A percentile compares a stretch with the other conserved stretches of the same genome.
Conservation (phyloP, 306 rosid genomes). For the Pueraria montana region DNA sequence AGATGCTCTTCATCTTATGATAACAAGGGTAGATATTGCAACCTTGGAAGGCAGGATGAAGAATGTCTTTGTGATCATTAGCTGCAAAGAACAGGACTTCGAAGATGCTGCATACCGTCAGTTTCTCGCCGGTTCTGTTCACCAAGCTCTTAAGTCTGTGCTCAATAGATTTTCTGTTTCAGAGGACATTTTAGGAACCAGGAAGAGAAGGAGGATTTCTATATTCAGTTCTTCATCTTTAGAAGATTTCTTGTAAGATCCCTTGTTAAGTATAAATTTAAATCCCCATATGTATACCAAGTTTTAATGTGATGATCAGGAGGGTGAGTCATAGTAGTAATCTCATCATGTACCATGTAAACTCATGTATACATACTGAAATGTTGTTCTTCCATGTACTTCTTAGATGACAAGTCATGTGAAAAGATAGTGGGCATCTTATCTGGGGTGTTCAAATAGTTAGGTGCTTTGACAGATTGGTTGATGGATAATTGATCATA, state of each 20-base stretch:
- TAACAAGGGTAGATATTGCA: conserved; percentile 67
- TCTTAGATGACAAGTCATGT: neutral
- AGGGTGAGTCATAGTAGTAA: conserved; percentile 8
- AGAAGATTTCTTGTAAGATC: conserved; percentile 56
- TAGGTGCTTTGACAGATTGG: conserved; percentile 10
- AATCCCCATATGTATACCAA: conserved; percentile 15
- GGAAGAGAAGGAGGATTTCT: conserved; percentile 62
- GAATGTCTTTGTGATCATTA: conserved; percentile 69
- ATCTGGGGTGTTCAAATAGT: conserved; percentile 27
- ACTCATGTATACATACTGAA: conserved; percentile 18
- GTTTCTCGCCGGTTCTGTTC: conserved; percentile 63
- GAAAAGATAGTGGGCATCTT: conserved; percentile 3
- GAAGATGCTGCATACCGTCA: conserved; percentile 57
- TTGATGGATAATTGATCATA: neutral
- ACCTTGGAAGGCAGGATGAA: conserved; percentile 77
- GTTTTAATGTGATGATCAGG: neutral
- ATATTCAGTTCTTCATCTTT: conserved; percentile 61
- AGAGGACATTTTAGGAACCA: conserved; percentile 57
- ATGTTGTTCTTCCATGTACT: conserved; percentile 36
- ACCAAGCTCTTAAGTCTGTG: conserved; percentile 69
- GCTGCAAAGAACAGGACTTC: conserved; percentile 55
- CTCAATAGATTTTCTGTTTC: conserved; percentile 68
- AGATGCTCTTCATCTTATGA: conserved; percentile 65
- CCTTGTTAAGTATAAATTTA: neutral
- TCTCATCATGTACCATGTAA: conserved; percentile 39